phyloP scores from a whole-genome alignment of 1,284 basidiomycete genomes.

The Anthracocystis walkeri region DNA sequence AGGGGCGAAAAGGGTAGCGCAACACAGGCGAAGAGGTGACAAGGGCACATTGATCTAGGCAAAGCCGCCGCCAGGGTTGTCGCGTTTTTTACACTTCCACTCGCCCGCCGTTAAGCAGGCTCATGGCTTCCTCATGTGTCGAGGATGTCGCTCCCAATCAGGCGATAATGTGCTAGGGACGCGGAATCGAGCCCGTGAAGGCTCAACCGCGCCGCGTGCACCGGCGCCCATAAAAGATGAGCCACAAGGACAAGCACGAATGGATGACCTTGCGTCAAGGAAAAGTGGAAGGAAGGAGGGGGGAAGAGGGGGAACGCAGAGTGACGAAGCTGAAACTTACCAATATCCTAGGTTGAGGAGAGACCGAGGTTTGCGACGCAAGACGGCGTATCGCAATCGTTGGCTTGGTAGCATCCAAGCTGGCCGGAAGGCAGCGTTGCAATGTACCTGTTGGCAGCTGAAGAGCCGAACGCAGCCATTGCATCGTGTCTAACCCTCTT shows the following conservation, averaged over 20 bases:
- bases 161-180: conserved; percentile 55
- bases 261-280: background rate
- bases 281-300: background rate
- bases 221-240: conserved; percentile 37
- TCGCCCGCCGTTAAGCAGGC: conserved; percentile 53
- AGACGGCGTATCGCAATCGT: background rate
- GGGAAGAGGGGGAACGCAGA: background rate
- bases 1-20: conserved; percentile 15
- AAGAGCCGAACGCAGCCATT: conserved; percentile 7
- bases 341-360: conserved; percentile 16
- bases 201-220: conserved; percentile 51
- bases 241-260: background rate
- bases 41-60: conserved; percentile 57
- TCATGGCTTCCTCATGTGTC: conserved; percentile 47
- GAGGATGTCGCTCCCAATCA: conserved; percentile 60
- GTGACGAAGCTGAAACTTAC: conserved; percentile 20
- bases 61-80: conserved; percentile 57
- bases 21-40: conserved; percentile 51
- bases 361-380: conserved; percentile 4
- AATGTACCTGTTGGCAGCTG: background rate
- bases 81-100: conserved; percentile 56
- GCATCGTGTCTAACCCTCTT: conserved; percentile 14
- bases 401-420: background rate
- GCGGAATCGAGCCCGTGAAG: conserved; percentile 34
- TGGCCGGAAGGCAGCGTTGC: background rate